Base-by-base conservation (phyloP, 2,329 filamentous ascomycete genomes). In the Drechslerella dactyloides region DNA sequence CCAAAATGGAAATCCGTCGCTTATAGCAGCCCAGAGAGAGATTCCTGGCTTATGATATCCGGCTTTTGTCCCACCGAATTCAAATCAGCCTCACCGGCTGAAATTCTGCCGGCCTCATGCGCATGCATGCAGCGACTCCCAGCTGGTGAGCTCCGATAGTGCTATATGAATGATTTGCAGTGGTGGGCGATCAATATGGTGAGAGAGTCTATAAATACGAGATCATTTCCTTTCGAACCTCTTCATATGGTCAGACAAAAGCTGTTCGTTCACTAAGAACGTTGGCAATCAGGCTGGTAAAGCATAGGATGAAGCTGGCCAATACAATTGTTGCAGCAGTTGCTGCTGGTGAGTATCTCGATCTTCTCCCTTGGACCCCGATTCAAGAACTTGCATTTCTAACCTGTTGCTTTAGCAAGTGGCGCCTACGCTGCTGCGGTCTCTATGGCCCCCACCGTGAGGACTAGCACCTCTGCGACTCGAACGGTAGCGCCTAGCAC, bases 311-410 rank as follows among this genome's bases (percentile, higher is more conserved):
- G 65, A 69, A 58, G 46, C 46, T 69, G 6, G 57, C 23, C 37
- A 15, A 35, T 50, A 58, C 53, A 37, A 35, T 69, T 33, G 57
- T 69, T 48, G 44, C 65, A 63, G 65, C 58, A n/a, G 10, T 42
- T 24, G 52, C 65, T 63, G 65, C 46, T 40, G 46, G 65, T 69
- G 46, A 53, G 65, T 54, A 8, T 15, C 11, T 44, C n/a, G 33
- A 27, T 17, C 44, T 19, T 23, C 6, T n/a, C 40, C n/a, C n/a
- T n/a, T n/a, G n/a, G n/a, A n/a, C n/a, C n/a, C n/a, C n/a, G n/a
- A 42, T 42, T 13, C 5, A 15, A 6, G 11, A 15, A 13, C 37
- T 42, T 42, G 37, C 5, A 15, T 15, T 13, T 19, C 15, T 23
- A n/a, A 7, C 19, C 1, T 27, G n/a, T 40, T 3, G 8, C 15